Evolutionary conservation across 257 asterid genomes (phyloP).

Genomic region (Solanum sitiens): DNA sequence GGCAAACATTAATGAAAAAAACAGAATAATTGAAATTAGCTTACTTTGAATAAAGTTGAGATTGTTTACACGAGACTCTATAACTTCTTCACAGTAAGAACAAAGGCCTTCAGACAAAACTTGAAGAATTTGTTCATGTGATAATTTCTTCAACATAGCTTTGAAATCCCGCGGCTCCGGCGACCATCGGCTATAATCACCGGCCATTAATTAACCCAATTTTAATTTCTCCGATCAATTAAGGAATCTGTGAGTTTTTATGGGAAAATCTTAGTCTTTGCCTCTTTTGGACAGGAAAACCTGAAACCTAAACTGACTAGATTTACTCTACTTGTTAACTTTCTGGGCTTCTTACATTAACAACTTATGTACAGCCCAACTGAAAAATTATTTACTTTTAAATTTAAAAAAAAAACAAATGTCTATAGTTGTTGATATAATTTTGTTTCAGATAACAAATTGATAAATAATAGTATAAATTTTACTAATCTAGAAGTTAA

Average conservation of each 20-base stretch:
- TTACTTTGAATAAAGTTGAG: neutral
- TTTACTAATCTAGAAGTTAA: too few relatives aligned
- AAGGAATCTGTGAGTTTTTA: neutral
- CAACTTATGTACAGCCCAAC: neutral
- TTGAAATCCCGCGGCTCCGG: neutral
- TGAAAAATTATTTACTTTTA: neutral
- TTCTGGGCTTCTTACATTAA: neutral
- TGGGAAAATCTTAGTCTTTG: neutral
- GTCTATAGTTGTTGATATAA: too few relatives aligned
- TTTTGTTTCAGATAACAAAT: neutral
- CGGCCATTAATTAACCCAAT: neutral
- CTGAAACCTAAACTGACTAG: neutral
- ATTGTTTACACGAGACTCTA: neutral
- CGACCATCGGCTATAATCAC: neutral
- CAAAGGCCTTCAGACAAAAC: constrained; percentile 15
- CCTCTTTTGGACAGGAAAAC: neutral
- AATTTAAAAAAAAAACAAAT: too few relatives aligned
- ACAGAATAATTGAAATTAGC: neutral
- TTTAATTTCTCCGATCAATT: neutral
- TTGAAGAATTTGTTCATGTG: constrained; percentile 15
- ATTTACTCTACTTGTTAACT: neutral
- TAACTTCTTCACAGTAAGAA: constrained; percentile 1
- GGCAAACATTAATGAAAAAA: neutral
- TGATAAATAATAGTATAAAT: too few relatives aligned
- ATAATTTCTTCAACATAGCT: constrained; percentile 1